These are phyloP conservation scores for Maudiozyma barnettii DNA, from an alignment of 805 yeast genomes.

Conservation along the genomic window DNA sequence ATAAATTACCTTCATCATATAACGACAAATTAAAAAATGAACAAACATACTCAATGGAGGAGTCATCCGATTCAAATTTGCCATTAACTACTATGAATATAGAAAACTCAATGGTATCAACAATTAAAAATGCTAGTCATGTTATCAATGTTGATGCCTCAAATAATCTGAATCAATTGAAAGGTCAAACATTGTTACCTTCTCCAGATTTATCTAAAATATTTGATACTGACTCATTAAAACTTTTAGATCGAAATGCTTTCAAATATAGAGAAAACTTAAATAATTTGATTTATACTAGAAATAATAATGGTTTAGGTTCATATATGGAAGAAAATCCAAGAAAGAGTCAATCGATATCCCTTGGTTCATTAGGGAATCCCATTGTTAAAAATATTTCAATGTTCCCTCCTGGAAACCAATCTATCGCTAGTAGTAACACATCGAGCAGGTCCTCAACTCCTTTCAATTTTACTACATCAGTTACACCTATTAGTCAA, in stretches of 20 bases:
- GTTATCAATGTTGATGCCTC: not conserved
- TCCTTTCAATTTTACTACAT: not conserved
- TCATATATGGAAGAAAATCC: not conserved
- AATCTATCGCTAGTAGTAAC: not conserved
- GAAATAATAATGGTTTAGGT: not conserved
- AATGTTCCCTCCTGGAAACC: not conserved
- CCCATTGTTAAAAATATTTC: not conserved
- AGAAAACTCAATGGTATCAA: not conserved
- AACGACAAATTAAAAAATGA: too few relatives aligned
- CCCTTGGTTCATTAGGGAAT: not conserved
- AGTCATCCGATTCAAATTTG: too few relatives aligned
- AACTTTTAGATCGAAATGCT: not conserved
- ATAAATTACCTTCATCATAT: too few relatives aligned
- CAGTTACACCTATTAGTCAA: not conserved
- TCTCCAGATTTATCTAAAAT: not conserved
- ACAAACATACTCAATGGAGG: too few relatives aligned
- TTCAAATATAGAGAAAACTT: slow-evolving; percentile 1
- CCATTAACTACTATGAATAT: too few relatives aligned
- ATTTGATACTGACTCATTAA: not conserved
- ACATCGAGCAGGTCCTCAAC: slow-evolving; percentile 1
- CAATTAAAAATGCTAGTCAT: not conserved
- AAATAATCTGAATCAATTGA: not conserved
- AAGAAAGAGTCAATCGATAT: not conserved
- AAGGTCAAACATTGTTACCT: not conserved
- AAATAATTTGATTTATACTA: not conserved